Conservation (phyloP, 1,284 basidiomycete genomes). For the Boletus subluridellus region DNA sequence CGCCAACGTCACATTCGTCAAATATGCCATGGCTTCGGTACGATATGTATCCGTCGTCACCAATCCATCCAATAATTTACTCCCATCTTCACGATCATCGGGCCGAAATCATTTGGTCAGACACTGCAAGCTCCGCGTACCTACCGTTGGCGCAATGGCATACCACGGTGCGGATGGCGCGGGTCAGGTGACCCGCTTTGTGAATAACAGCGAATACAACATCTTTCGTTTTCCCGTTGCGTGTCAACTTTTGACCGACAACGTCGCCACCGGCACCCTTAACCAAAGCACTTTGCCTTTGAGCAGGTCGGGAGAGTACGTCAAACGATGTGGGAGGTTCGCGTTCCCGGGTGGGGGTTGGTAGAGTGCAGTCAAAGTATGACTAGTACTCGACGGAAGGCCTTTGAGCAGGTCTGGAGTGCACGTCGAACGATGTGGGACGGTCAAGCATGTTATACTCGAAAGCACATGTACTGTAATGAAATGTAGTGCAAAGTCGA, state of each 20-base stretch:
- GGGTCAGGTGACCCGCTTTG: conserved; percentile 58
- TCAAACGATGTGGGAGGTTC: conserved; percentile 59
- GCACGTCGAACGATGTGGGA: no score
- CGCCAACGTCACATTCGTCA: conserved; percentile 39
- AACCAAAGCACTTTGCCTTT: conserved; percentile 12
- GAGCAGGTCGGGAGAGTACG: conserved; percentile 56
- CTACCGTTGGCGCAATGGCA: conserved; percentile 9
- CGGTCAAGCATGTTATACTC: no score
- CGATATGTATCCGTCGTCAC: conserved; percentile 43
- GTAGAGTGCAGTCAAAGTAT: conserved; percentile 37
- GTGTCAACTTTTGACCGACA: conserved; percentile 58
- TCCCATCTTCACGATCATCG: not conserved
- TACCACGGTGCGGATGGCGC: conserved; percentile 39
- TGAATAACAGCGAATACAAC: conserved; percentile 48
- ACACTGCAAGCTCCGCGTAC: conserved; percentile 7
- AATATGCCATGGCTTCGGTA: conserved; percentile 38
- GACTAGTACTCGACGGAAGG: no score
- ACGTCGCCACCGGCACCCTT: conserved; percentile 47
- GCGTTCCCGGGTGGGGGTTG: conserved; percentile 59
- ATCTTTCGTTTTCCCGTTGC: conserved; percentile 51
- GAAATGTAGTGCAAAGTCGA: no score
- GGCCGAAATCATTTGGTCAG: not conserved
- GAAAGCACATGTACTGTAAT: no score
- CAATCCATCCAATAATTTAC: conserved; percentile 41
- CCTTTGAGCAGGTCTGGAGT: no score